Percentiles rank a stretch among this genome's conserved stretches.
Conservation (phyloP, 2,329 filamentous ascomycete species). For the Diaporthe batatas region DNA sequence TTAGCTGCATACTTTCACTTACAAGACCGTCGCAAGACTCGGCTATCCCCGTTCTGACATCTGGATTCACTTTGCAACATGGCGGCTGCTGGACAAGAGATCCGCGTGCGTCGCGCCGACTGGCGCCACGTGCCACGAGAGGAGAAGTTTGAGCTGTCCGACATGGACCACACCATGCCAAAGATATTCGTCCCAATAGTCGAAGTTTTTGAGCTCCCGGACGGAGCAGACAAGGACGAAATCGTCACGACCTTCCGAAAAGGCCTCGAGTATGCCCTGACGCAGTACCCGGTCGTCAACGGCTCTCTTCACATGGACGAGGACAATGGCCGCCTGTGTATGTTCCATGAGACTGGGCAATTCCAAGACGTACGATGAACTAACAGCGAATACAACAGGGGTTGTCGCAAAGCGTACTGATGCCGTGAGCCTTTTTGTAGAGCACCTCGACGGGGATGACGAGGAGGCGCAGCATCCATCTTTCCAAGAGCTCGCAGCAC, state of each 20-base stretch:
- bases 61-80: background rate
- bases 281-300: conserved; percentile 19
- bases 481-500: conserved; percentile 13
- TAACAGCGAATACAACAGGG: background rate
- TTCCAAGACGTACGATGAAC: background rate
- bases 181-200: conserved; percentile 26
- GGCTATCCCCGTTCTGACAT: no score
- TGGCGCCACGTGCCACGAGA: conserved; percentile 15
- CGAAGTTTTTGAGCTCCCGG: conserved; percentile 22
- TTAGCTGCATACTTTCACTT: background rate
- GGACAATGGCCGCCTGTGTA: conserved; percentile 23
- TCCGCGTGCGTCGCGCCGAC: conserved; percentile 5
- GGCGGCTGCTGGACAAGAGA: conserved; percentile 21
- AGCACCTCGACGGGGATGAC: conserved; percentile 19
- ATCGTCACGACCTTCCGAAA: conserved; percentile 1
- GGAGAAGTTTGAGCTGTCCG: conserved; percentile 22
- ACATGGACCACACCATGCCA: conserved; percentile 26
- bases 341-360: background rate
- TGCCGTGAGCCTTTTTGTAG: conserved; percentile 19
- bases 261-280: conserved; percentile 23
- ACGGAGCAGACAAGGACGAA: conserved; percentile 11
- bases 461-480: conserved; percentile 5
- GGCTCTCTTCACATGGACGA: conserved; percentile 26
- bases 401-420: conserved; percentile 2
- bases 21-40: background rate